Percentiles rank a stretch among this genome's conserved stretches.
Evolutionary conservation across 1,139 yeast species (phyloP).

Genomic region (Candida glucosophila): DNA sequence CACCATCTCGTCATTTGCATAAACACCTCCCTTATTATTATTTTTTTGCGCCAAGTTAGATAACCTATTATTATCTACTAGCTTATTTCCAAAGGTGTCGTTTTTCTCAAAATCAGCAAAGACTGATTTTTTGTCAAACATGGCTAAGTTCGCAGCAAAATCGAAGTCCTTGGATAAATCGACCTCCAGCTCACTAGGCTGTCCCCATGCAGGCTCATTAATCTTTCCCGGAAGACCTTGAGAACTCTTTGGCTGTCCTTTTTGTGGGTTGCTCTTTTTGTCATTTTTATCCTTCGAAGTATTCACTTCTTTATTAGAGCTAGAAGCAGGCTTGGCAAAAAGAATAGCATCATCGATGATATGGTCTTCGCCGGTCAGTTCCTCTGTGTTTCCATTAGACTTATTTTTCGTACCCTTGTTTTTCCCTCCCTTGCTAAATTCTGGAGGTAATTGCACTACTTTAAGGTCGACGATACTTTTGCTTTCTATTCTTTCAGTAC

Average conservation of each 20-base stretch:
- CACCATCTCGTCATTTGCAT: constrained; percentile 70
- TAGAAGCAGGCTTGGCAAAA: constrained; percentile 12
- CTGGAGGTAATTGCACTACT: constrained; percentile 40
- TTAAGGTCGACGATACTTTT: constrained; percentile 39
- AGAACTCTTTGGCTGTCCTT: background rate
- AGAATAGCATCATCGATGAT: constrained; percentile 20
- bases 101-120: constrained; percentile 65
- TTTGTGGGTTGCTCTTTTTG: background rate
- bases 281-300: constrained; percentile 3
- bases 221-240: background rate
- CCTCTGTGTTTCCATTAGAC: constrained; percentile 1
- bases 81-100: constrained; percentile 57
- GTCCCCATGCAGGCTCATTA: background rate
- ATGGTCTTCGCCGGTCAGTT: constrained; percentile 1
- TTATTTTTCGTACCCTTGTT: constrained; percentile 1
- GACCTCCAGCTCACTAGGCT: constrained; percentile 40
- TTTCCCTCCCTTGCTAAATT: constrained; percentile 11
- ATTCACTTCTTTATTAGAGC: constrained; percentile 4
- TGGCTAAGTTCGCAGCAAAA: constrained; percentile 71
- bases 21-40: constrained; percentile 36
- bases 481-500: constrained; percentile 10
- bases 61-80: constrained; percentile 68
- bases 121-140: constrained; percentile 75
- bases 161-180: constrained; percentile 67
- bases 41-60: constrained; percentile 18